These are phyloP conservation scores for Puccinia coronata DNA, from an alignment of 1,284 basidiomycete genomes.

Conservation along the genomic window DNA sequence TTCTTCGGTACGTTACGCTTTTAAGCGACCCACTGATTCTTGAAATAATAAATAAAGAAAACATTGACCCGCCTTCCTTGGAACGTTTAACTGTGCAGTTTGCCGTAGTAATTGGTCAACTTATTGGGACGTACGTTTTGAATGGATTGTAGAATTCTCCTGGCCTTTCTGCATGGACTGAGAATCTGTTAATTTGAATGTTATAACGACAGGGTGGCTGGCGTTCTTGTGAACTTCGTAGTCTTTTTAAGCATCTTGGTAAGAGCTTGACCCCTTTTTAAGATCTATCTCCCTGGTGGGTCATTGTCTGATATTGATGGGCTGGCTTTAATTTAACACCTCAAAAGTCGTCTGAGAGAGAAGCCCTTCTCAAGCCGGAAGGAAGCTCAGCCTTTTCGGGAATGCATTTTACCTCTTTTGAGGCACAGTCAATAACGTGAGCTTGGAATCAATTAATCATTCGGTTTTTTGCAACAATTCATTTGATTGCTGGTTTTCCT, in stretches of 20 bases:
- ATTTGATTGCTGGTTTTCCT: neutral
- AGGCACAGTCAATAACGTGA: conserved; percentile 47
- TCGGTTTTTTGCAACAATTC: neutral
- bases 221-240: conserved; percentile 38
- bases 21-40: neutral
- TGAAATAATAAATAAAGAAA: neutral
- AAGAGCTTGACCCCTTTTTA: neutral
- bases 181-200: neutral
- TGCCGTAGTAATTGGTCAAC: conserved; percentile 35
- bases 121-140: conserved; percentile 39
- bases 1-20: conserved; percentile 30
- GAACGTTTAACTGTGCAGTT: neutral
- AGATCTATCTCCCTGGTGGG: neutral
- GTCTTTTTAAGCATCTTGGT: conserved; percentile 34
- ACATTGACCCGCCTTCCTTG: neutral
- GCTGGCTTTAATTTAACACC: neutral
- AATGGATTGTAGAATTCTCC: neutral
- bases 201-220: conserved; percentile 17
- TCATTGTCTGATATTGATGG: neutral
- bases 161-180: neutral
- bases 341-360: conserved; percentile 33
- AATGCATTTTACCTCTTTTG: conserved; percentile 46
- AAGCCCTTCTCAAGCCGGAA: conserved; percentile 24
- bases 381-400: conserved; percentile 45
- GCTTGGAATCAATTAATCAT: neutral